These are phyloP conservation scores for Boechera divaricarpa DNA, from an alignment of 345 rosid genomes.

Conservation along the genomic window DNA sequence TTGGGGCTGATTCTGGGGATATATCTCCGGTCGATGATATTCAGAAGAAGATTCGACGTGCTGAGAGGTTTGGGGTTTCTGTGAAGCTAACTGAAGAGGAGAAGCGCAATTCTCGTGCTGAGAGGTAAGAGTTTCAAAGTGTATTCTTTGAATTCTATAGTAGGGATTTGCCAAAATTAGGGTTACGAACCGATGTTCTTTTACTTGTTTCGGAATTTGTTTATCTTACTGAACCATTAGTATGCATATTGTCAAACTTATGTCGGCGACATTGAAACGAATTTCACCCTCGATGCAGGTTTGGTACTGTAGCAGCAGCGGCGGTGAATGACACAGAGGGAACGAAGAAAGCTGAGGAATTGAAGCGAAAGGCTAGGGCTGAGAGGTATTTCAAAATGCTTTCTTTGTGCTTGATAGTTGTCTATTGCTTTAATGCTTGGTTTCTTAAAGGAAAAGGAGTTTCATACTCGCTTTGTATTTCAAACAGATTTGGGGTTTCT, in stretches of 20 bases:
- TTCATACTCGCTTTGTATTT: background rate
- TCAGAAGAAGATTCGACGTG: conserved; percentile 88
- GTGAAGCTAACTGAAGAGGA: conserved; percentile 84
- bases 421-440: conserved; percentile 13
- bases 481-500: conserved; percentile 72
- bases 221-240: background rate
- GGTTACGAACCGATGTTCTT: background rate
- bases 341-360: conserved; percentile 68
- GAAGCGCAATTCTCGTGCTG: conserved; percentile 93
- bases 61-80: conserved; percentile 87
- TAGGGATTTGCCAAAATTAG: conserved; percentile 28
- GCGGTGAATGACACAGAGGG: conserved; percentile 48
- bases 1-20: conserved; percentile 36
- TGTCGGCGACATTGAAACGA: conserved; percentile 8
- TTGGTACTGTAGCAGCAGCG: conserved; percentile 57
- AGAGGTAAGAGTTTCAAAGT: conserved; percentile 54
- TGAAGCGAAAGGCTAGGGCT: conserved; percentile 92
- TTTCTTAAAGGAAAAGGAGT: background rate
- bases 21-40: conserved; percentile 51
- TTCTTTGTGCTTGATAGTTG: conserved; percentile 1
- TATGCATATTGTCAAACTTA: background rate
- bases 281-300: conserved; percentile 53
- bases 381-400: conserved; percentile 64
- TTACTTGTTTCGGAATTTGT: background rate
- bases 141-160: background rate